Conservation (phyloP, 192 early-diverging fungal genomes). For the Mycoemilia scoparia region DNA sequence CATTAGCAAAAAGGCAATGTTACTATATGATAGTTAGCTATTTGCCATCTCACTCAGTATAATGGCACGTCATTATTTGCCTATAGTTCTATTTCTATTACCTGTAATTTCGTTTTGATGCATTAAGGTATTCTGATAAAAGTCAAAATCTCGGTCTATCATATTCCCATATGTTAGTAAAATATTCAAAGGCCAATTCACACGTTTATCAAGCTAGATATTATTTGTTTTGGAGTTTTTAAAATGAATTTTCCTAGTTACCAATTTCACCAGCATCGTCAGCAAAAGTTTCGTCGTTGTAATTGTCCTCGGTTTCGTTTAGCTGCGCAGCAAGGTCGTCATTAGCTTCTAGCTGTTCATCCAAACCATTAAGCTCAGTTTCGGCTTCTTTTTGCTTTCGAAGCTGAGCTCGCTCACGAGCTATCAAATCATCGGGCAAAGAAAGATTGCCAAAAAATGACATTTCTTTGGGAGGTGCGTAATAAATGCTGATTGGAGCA, state of each 20-base stretch:
- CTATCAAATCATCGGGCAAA: conserved; percentile 14
- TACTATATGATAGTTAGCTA: conserved; percentile 3
- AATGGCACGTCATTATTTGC: too few species aligned
- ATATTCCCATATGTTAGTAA: conserved; percentile 2
- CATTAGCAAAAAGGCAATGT: not conserved
- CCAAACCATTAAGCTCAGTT: conserved; percentile 44
- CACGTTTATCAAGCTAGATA: not conserved
- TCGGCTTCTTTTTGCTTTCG: conserved; percentile 2
- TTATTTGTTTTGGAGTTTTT: not conserved
- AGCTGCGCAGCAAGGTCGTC: conserved; percentile 38
- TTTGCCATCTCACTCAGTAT: not conserved
- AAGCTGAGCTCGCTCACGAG: conserved; percentile 10
- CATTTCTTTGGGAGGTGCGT: too few species aligned
- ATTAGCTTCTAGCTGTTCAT: conserved; percentile 32
- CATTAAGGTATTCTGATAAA: conserved; percentile 32
- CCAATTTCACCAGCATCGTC: conserved; percentile 24
- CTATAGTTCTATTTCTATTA: not conserved
- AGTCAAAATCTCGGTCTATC: conserved; percentile 59
- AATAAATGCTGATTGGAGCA: too few species aligned
- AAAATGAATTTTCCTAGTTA: conserved; percentile 4
- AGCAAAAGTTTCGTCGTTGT: conserved; percentile 61
- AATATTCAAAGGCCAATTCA: not conserved
- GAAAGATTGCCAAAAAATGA: conserved; percentile 17
- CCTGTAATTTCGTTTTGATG: not conserved
- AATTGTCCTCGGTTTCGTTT: conserved; percentile 45